Evolutionary conservation across 306 rosid genomes (phyloP), one percentile per base, ranked within the genome.

Genomic region (Gleditsia sinensis): DNA sequence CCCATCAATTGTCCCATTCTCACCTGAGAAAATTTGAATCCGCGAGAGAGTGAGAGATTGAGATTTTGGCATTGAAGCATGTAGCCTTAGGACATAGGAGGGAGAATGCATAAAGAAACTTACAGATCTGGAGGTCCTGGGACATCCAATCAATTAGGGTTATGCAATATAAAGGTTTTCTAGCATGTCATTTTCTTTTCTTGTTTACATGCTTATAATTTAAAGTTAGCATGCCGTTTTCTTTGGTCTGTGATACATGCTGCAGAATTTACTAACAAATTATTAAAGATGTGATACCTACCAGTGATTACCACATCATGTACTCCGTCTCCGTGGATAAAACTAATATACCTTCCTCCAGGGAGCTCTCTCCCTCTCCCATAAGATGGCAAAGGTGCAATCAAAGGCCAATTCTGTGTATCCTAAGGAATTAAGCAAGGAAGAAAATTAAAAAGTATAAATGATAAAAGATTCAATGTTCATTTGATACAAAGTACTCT

Each of bases 321-420:
- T 46, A 91, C 20, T 65, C 94, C 96, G 56, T 85, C 86, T 51
- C 86, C 97, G 67, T 87, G 98, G 71, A 94, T 88, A 71, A 94
- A 84, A 78, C 98, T 91, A 30, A 85, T 67, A 62, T 89, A 88
- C 85, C 98, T 89, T 61, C 85, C 97, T 51, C 97, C 98, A 64
- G 90, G 94, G 17, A 74, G 89, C 78, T 94, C 98, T 80, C 98
- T 88, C 80, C 98, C 98, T 61, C 98, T 88, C 67, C 96, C 98
- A 74, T 89, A 91, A 69, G 98, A 94, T 32, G 97, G 98, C 88
- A 94, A 78, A 4, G 97, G 98, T 51, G 90, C 87, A 60, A 86
- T 84, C 74, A 94, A 73, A 34, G 95, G 98, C 98, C 98, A 94
- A 72, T 75, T 76, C n/a, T 59, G 39, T 14, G 86, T 78, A 79